A percentile compares a stretch with the other conserved stretches of the same genome.
phyloP scores from a whole-genome alignment of 805 yeast genomes.

The Wickerhamiella lipophila region DNA sequence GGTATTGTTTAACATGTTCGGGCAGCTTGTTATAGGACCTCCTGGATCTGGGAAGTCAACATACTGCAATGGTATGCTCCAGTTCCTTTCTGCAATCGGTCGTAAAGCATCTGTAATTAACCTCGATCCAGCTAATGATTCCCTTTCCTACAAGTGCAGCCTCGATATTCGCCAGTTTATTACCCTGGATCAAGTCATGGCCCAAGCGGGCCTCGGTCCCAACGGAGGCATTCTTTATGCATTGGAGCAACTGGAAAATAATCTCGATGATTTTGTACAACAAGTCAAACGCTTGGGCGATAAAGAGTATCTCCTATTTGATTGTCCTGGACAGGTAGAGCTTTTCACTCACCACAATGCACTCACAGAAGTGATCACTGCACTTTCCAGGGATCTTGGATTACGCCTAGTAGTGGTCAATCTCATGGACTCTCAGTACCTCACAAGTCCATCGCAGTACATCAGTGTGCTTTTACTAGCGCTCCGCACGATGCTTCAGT shows the following conservation, averaged over 20 bases:
- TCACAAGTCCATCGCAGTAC: constrained; percentile 82
- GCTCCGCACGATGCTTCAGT: constrained; percentile 80
- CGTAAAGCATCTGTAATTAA: constrained; percentile 74
- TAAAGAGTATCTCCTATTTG: constrained; percentile 60
- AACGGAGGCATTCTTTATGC: constrained; percentile 88
- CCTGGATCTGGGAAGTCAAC: constrained; percentile 95
- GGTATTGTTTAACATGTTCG: constrained; percentile 30
- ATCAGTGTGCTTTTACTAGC: constrained; percentile 69
- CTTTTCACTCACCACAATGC: constrained; percentile 82
- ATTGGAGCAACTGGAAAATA: constrained; percentile 48
- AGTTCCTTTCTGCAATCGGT: constrained; percentile 89
- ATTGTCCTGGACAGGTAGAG: constrained; percentile 73
- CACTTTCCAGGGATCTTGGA: constrained; percentile 48
- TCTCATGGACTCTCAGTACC: constrained; percentile 65
- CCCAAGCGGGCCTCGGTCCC: constrained; percentile 60
- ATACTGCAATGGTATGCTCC: constrained; percentile 81
- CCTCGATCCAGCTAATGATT: constrained; percentile 85
- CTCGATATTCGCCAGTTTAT: constrained; percentile 69
- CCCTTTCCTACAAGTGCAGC: constrained; percentile 54
- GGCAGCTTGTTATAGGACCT: constrained; percentile 92
- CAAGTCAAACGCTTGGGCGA: constrained; percentile 45
- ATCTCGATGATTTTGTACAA: constrained; percentile 45
- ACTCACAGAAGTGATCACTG: constrained; percentile 51
- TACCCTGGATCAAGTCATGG: constrained; percentile 68
- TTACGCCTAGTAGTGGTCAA: constrained; percentile 64